Conservation (phyloP, 2,329 filamentous ascomycete species). For the Akanthomyces lecanii region DNA sequence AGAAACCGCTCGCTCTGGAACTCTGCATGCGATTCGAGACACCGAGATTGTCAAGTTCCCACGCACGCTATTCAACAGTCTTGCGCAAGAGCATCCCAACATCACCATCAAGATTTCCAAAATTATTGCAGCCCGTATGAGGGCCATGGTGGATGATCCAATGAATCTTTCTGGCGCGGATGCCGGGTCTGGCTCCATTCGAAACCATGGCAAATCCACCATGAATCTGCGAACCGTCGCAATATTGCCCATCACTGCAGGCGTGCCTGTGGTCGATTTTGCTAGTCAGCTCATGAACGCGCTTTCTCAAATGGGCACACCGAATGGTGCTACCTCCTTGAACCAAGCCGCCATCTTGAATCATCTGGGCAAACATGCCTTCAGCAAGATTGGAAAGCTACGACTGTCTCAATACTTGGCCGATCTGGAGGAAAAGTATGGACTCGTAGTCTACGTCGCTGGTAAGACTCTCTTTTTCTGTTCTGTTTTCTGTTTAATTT, state of each 20-base stretch:
- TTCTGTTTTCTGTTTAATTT: not conserved
- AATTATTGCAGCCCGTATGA: slow-evolving; percentile 94
- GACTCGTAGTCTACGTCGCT: slow-evolving; percentile 89
- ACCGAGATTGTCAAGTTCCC: slow-evolving; percentile 96
- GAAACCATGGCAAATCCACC: slow-evolving; percentile 68
- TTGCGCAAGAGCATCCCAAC: slow-evolving; percentile 92
- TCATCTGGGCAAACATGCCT: slow-evolving; percentile 91
- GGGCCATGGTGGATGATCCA: slow-evolving; percentile 79
- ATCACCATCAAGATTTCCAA: slow-evolving; percentile 99
- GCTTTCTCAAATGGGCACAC: slow-evolving; percentile 80
- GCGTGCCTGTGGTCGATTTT: slow-evolving; percentile 93
- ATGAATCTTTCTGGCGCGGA: slow-evolving; percentile 63
- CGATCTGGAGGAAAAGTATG: slow-evolving; percentile 95
- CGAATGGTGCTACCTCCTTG: slow-evolving; percentile 84
- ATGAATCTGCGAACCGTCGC: slow-evolving; percentile 91
- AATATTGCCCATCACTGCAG: slow-evolving; percentile 82
- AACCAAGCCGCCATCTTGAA: slow-evolving; percentile 93
- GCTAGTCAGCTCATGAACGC: slow-evolving; percentile 84
- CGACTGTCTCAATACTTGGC: slow-evolving; percentile 94
- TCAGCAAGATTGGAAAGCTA: slow-evolving; percentile 94
- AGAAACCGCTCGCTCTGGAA: slow-evolving; percentile 84
- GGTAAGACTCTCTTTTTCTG: slow-evolving; percentile 42
- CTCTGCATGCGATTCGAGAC: slow-evolving; percentile 91
- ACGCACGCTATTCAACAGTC: slow-evolving; percentile 92
- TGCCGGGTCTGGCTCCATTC: slow-evolving; percentile 50